Base-by-base conservation (phyloP, 306 rosid genomes). In the Casuarina glauca region DNA sequence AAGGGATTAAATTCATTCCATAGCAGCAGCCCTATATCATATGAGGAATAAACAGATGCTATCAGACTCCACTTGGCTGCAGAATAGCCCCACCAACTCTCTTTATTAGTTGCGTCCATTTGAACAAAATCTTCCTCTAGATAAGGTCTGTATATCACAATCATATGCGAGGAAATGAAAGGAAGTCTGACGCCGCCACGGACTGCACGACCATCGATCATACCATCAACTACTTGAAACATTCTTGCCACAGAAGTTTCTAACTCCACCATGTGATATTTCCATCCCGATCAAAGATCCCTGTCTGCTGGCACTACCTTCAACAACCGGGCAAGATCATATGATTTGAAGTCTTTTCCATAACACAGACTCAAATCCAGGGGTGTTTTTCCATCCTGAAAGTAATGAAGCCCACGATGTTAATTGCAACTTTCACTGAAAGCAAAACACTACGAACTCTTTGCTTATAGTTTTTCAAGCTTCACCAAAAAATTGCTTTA, bases 301-400 rank as follows among this genome's bases (percentile, higher is more conserved):
- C 83, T 39, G 84, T 76, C 66, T 45, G 52, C 81, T 11, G 88
- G 87, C 75, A 88, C 86, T 12, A 73, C 70, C 94, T 89, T 95
- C 75, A 95, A 72, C 76, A 91, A 83, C 83, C 78, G 86, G 43
- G 97, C 93, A 73, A 95, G 97, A 74, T 92, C 97, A 71, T 77
- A 91, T 35, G 98, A 93, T 84, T 88, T 89, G 88, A 92, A 95
- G 74, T 91, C 90, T 81, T 89, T 95, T 68, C 98, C 98, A 78
- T 86, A 95, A 86, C 97, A 91, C 7, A 93, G 64, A 79, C 93
- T 83, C 70, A 92, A 78, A 87, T 95, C 97, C 86, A 95, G 57
- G 15, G 97, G 78, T 52, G 93, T 91, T 84, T 82, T 89, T 48
- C 99, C 97, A n/a, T 86, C 97, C 99, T 95, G 90, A 87, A 87